phyloP scores from a whole-genome alignment of 2,329 filamentous ascomycete genomes.

The Alternaria sp. region DNA sequence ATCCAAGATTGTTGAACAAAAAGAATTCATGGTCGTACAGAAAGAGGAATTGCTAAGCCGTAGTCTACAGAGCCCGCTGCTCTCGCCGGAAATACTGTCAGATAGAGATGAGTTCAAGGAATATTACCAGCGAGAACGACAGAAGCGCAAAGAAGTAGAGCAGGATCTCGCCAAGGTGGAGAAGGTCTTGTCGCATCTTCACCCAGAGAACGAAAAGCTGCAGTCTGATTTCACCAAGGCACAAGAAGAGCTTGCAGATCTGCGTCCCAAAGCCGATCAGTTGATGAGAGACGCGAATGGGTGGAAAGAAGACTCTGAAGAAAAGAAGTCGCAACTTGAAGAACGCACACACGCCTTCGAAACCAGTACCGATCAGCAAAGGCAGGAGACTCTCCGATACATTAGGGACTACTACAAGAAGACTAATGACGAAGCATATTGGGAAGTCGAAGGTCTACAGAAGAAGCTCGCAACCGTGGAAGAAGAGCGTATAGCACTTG shows the following conservation, averaged over 20 bases:
- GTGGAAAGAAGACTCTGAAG: constrained; percentile 11
- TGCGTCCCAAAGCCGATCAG: constrained; percentile 2
- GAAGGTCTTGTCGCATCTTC: background rate
- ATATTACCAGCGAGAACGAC: background rate
- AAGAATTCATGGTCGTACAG: background rate
- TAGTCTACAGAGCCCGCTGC: background rate
- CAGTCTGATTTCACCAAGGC: background rate
- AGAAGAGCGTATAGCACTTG: background rate
- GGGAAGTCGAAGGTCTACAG: constrained; percentile 13
- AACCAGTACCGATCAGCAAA: background rate
- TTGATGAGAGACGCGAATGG: background rate
- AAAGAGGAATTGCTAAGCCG: background rate
- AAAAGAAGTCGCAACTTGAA: constrained; percentile 6
- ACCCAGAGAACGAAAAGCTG: constrained; percentile 6
- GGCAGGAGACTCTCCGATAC: constrained; percentile 10
- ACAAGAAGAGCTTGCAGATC: background rate
- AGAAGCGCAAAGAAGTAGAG: background rate
- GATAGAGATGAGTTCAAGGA: background rate
- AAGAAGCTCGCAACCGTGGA: constrained; percentile 11
- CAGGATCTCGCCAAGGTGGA: background rate
- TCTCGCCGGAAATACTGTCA: background rate
- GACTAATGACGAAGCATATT: constrained; percentile 12
- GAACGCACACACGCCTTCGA: constrained; percentile 8
- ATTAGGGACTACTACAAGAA: constrained; percentile 23
- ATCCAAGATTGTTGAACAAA: background rate